phyloP scores from a whole-genome alignment of 495 filamentous ascomycete species.

The Xylaria curta region DNA sequence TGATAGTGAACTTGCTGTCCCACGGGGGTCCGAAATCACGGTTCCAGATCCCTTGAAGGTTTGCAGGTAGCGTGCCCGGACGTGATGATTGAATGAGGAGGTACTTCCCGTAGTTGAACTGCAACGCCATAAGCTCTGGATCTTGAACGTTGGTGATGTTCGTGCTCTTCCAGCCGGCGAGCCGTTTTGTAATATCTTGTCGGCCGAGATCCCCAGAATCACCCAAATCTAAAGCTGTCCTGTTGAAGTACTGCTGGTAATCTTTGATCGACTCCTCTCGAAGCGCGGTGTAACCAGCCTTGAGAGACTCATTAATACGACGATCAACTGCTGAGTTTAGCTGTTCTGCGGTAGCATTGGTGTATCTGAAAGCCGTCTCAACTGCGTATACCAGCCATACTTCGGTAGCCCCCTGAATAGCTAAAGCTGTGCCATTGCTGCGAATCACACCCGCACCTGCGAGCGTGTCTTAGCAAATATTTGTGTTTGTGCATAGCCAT shows the following conservation, averaged over 20 bases:
- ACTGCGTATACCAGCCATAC: constrained; percentile 43
- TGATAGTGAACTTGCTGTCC: constrained; percentile 63
- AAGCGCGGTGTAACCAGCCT: neutral
- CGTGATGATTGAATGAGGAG: constrained; percentile 53
- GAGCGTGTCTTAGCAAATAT: neutral
- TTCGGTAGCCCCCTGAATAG: neutral
- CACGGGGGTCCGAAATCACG: constrained; percentile 55
- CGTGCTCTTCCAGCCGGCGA: constrained; percentile 28
- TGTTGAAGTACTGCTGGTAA: constrained; percentile 53
- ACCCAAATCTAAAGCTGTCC: constrained; percentile 32
- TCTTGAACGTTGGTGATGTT: neutral
- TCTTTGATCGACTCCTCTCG: constrained; percentile 29
- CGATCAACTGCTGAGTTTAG: neutral
- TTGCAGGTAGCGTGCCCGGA: constrained; percentile 51
- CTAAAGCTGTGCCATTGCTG: constrained; percentile 10
- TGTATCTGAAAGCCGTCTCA: constrained; percentile 31
- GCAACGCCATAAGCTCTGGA: constrained; percentile 40
- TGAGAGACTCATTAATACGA: neutral
- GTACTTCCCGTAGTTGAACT: constrained; percentile 53
- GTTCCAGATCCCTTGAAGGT: constrained; percentile 66
- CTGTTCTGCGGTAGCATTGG: neutral
- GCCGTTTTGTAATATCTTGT: constrained; percentile 9
- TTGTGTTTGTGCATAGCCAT: neutral
- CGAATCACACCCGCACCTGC: neutral
- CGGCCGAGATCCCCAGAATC: constrained; percentile 3